These are phyloP conservation scores for Ustilago shanxiensis DNA, from an alignment of 1,284 basidiomycete species.

Conservation along the genomic window DNA sequence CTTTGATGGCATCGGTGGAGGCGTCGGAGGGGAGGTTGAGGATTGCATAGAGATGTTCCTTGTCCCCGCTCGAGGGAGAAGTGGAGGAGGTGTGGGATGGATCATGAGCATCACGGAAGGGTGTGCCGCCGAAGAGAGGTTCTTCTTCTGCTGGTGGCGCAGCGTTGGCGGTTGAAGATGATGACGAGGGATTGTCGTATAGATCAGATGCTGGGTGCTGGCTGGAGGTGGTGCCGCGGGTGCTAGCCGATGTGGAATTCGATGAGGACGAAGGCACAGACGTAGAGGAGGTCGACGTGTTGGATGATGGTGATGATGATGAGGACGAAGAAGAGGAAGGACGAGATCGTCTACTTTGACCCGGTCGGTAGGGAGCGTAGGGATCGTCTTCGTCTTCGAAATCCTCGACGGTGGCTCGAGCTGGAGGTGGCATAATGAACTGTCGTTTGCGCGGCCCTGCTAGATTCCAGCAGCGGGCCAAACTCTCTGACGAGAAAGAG, in stretches of 20 bases:
- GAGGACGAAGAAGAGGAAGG: conserved; percentile 3
- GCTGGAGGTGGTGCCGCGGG: neutral
- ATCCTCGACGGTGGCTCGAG: conserved; percentile 44
- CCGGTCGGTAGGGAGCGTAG: conserved; percentile 39
- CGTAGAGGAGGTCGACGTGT: neutral
- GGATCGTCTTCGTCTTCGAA: conserved; percentile 46
- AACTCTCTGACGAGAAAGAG: neutral
- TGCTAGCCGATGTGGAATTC: conserved; percentile 10
- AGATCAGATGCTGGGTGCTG: conserved; percentile 11
- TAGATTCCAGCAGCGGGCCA: neutral
- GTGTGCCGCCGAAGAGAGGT: conserved; percentile 65
- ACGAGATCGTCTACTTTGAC: conserved; percentile 2
- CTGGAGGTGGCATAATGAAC: conserved; percentile 33
- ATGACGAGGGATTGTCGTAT: conserved; percentile 17
- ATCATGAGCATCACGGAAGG: conserved; percentile 58
- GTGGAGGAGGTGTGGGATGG: conserved; percentile 2
- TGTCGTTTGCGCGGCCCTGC: neutral
- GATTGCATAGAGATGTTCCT: conserved; percentile 68
- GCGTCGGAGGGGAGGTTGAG: conserved; percentile 79
- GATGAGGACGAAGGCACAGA: conserved; percentile 11
- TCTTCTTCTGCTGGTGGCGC: conserved; percentile 38
- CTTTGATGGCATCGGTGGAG: conserved; percentile 78
- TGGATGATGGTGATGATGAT: conserved; percentile 10
- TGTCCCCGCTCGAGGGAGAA: conserved; percentile 21
- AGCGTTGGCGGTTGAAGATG: neutral